phyloP scores from a whole-genome alignment of 2,329 filamentous ascomycete genomes.

The Phialemonium atrogriseum region DNA sequence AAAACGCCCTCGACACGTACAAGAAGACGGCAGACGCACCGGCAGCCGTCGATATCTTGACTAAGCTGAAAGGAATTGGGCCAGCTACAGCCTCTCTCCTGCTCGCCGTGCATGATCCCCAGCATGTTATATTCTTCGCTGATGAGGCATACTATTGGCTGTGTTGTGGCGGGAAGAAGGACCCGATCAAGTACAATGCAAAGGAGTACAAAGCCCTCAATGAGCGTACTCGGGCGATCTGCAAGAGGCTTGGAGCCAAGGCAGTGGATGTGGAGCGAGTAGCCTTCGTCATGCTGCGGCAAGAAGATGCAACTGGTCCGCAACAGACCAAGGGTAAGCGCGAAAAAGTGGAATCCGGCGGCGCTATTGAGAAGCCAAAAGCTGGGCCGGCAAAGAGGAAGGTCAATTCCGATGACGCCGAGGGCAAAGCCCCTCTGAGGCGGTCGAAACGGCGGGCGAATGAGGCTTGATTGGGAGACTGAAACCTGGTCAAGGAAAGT shows the following conservation, averaged over 20 bases:
- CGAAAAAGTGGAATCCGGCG: slow-evolving; percentile 3
- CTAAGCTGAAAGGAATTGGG: slow-evolving; percentile 63
- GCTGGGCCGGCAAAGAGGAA: slow-evolving; percentile 12
- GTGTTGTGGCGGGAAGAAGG: slow-evolving; percentile 41
- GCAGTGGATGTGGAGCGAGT: slow-evolving; percentile 62
- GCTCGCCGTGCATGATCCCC: slow-evolving; percentile 54
- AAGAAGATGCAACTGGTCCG: slow-evolving; percentile 7
- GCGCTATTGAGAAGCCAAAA: not conserved
- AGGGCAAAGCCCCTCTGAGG: slow-evolving; percentile 7
- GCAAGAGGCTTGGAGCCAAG: slow-evolving; percentile 39
- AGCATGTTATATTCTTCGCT: slow-evolving; percentile 63
- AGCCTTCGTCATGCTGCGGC: slow-evolving; percentile 58
- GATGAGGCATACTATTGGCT: slow-evolving; percentile 74
- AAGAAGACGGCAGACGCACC: slow-evolving; percentile 23
- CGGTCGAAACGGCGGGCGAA: slow-evolving; percentile 15
- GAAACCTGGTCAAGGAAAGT: slow-evolving; percentile 5
- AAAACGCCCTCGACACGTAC: slow-evolving; percentile 41
- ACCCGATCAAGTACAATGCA: slow-evolving; percentile 57
- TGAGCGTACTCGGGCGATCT: slow-evolving; percentile 30
- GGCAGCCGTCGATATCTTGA: slow-evolving; percentile 44
- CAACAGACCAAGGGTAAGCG: slow-evolving; percentile 1
- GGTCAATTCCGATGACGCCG: slow-evolving; percentile 8
- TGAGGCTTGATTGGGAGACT: slow-evolving; percentile 9
- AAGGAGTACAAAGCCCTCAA: slow-evolving; percentile 60
- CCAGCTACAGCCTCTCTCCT: slow-evolving; percentile 73